phyloP scores from a whole-genome alignment of 2,329 filamentous ascomycete species.

The Periconia macrospinosa region DNA sequence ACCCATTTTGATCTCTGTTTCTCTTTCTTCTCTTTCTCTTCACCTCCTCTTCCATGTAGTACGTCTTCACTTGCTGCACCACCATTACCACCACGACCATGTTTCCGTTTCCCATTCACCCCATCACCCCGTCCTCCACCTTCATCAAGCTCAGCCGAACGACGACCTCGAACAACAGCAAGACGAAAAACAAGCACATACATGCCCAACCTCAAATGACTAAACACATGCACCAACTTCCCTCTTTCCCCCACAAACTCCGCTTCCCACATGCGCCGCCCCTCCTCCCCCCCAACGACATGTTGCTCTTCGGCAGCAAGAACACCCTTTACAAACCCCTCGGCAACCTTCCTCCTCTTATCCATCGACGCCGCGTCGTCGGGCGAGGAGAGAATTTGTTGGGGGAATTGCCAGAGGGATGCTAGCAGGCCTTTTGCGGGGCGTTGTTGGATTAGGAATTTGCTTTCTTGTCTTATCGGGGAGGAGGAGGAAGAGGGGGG shows the following conservation, averaged over 20 bases:
- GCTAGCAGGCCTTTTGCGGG: constrained; percentile 39
- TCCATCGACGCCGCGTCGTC: constrained; percentile 13
- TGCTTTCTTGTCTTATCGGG: constrained; percentile 13
- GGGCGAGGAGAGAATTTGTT: constrained; percentile 19
- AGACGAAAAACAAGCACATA: constrained; percentile 30
- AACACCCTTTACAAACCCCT: constrained; percentile 23
- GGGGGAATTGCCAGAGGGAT: constrained; percentile 40
- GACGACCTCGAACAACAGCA: no score
- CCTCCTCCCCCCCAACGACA: constrained; percentile 2
- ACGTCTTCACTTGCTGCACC: no score
- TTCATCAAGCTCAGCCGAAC: no score
- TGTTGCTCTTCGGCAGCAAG: not conserved
- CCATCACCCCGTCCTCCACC: no score
- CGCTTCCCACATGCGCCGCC: constrained; percentile 19
- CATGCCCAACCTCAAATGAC: constrained; percentile 40
- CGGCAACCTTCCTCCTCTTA: constrained; percentile 25
- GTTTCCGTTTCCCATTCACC: no score
- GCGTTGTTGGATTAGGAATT: constrained; percentile 41
- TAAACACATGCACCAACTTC: constrained; percentile 39
- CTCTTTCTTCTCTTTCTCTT: no score
- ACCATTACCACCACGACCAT: no score
- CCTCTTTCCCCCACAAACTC: constrained; percentile 23
- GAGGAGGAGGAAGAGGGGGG: not conserved
- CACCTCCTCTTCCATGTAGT: no score
- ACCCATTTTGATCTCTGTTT: constrained; percentile 29